A percentile compares a stretch with the other conserved stretches of the same genome.
These are phyloP conservation scores for Solanum gandarillasii DNA, from an alignment of 257 asterid species.

Conservation along the genomic window DNA sequence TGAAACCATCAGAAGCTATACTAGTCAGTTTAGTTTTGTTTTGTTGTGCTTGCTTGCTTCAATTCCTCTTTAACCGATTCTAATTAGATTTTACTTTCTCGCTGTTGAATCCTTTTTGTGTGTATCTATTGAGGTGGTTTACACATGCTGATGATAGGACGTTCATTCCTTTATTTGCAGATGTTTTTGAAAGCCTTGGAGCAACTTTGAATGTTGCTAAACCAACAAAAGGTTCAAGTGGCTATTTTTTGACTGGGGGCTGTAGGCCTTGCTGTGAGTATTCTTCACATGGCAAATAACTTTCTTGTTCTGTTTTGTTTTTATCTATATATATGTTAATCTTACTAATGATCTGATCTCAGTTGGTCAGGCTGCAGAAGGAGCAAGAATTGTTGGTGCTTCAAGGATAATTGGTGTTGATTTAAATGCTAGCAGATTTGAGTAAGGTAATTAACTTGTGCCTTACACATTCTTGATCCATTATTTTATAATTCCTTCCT, in stretches of 20 bases:
- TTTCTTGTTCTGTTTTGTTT: too few species aligned
- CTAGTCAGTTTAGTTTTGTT: background rate
- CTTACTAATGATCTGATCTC: too few species aligned
- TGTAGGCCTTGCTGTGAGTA: background rate
- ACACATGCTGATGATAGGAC: background rate
- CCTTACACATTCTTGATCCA: too few species aligned
- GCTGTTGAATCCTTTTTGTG: background rate
- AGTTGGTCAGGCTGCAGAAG: constrained; percentile 50
- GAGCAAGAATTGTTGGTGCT: constrained; percentile 78
- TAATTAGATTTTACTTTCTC: background rate
- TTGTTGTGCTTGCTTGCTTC: background rate
- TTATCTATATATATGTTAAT: too few species aligned
- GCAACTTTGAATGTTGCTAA: constrained; percentile 85
- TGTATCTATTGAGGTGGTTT: background rate
- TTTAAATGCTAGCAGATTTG: constrained; percentile 38
- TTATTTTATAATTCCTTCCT: too few species aligned
- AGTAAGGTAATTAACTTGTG: constrained; percentile 21
- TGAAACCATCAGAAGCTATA: background rate
- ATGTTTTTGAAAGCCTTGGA: constrained; percentile 36
- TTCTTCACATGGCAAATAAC: background rate
- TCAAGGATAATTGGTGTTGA: constrained; percentile 69
- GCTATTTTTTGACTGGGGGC: constrained; percentile 71
- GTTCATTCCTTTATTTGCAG: constrained; percentile 30
- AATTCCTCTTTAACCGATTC: background rate
- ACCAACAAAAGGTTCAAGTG: constrained; percentile 51